These are phyloP conservation scores for Phytophthora boehmeriae DNA, from an alignment of 352 stramenopile species.

Conservation along the genomic window DNA sequence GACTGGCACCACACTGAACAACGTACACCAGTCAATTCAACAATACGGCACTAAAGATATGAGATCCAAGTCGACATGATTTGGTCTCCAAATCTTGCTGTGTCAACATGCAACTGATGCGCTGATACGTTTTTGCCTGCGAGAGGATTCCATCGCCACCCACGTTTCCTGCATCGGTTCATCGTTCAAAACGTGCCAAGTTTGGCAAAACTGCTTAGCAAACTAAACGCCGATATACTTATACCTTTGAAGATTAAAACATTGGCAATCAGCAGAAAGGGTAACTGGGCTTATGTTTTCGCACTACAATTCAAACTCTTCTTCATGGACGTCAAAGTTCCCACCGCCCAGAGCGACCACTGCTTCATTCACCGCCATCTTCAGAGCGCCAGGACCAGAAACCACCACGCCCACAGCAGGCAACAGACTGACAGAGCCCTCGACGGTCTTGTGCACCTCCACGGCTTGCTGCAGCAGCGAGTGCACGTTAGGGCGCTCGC, in stretches of 20 bases:
- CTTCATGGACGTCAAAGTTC: constrained; percentile 60
- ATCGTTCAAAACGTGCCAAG: no score
- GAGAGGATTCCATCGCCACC: not conserved
- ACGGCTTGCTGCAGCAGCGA: constrained; percentile 37
- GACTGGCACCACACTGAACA: not conserved
- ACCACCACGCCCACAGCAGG: constrained; percentile 43
- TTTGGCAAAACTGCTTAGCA: no score
- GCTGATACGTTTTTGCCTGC: not conserved
- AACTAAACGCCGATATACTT: no score
- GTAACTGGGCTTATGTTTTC: no score
- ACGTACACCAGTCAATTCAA: not conserved
- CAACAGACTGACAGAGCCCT: constrained; percentile 20
- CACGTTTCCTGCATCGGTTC: no score
- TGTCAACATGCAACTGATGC: not conserved
- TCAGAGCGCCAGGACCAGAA: constrained; percentile 42
- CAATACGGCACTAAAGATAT: constrained; percentile 3
- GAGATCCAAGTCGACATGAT: not conserved
- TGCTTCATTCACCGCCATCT: constrained; percentile 43
- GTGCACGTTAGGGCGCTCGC: constrained; percentile 42
- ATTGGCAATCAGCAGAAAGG: no score
- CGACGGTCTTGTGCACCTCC: constrained; percentile 23
- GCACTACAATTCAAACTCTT: constrained; percentile 55
- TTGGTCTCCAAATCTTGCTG: not conserved
- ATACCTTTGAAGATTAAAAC: no score
- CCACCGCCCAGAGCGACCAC: constrained; percentile 33